Conservation (phyloP, 2,329 filamentous ascomycete species). For the Geosmithia flava region DNA sequence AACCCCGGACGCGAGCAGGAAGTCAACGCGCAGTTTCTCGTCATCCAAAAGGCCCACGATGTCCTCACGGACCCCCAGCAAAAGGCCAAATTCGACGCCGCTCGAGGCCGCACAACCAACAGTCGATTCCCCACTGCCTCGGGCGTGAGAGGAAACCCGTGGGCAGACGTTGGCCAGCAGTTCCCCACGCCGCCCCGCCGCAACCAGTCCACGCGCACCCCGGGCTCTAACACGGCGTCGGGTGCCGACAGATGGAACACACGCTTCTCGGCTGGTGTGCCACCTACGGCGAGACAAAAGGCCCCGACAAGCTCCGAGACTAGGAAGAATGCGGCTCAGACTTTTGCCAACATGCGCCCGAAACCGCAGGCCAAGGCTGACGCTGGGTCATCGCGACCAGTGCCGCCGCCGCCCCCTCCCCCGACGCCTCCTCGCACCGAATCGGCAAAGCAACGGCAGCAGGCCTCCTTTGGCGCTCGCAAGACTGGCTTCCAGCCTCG, state of each 20-base stretch:
- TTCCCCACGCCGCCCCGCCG: slow-evolving; percentile 38
- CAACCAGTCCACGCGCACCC: slow-evolving; percentile 12
- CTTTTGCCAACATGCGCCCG: slow-evolving; percentile 30
- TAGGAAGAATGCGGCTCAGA: slow-evolving; percentile 26
- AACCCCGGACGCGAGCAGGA: slow-evolving; percentile 75
- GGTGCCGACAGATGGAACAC: slow-evolving; percentile 32
- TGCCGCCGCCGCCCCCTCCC: slow-evolving; percentile 11
- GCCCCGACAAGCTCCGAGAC: slow-evolving; percentile 14
- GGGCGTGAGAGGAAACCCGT: slow-evolving; percentile 45
- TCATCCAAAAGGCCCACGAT: slow-evolving; percentile 78
- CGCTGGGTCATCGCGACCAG: not conserved
- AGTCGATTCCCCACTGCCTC: slow-evolving; percentile 34
- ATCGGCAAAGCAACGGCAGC: slow-evolving; percentile 37
- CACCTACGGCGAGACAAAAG: slow-evolving; percentile 28
- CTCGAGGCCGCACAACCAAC: slow-evolving; percentile 17
- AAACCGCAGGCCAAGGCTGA: slow-evolving; percentile 13
- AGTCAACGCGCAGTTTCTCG: slow-evolving; percentile 71
- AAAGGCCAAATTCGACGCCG: slow-evolving; percentile 40
- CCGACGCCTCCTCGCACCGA: slow-evolving; percentile 35
- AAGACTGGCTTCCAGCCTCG: slow-evolving; percentile 36
- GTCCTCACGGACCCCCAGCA: slow-evolving; percentile 42
- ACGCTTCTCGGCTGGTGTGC: slow-evolving; percentile 26
- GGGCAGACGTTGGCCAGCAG: slow-evolving; percentile 33
- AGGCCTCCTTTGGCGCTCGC: slow-evolving; percentile 41
- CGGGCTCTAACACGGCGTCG: slow-evolving; percentile 11